Evolutionary conservation across 176 grass and related monocot genomes (phyloP).

Genomic region (Aechmea fasciata): DNA sequence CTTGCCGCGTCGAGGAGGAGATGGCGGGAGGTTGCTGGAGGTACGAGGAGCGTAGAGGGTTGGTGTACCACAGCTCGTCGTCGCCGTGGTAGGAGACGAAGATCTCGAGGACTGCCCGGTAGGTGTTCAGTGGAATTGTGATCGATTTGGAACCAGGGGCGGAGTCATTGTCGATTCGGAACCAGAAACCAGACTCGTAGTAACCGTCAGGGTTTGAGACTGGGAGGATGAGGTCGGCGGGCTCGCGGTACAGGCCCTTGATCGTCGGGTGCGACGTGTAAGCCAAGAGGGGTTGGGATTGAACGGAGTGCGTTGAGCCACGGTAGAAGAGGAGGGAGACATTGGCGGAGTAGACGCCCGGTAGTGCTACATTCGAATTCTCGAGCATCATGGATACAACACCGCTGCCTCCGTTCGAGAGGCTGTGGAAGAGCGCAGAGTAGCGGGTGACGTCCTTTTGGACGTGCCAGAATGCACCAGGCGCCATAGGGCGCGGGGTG

Average conservation of each 20-base stretch:
- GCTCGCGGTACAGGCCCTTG: slow-evolving; percentile 9
- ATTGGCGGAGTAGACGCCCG: slow-evolving; percentile 8
- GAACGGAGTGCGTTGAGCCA: background rate
- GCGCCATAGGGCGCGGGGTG: slow-evolving; percentile 7
- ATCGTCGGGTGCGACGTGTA: slow-evolving; percentile 4
- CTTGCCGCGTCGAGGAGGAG: background rate
- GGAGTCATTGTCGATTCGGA: slow-evolving; percentile 6
- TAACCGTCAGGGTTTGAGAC: slow-evolving; percentile 5
- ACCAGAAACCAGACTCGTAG: slow-evolving; percentile 8
- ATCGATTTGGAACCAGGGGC: background rate
- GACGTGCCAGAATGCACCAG: slow-evolving; percentile 9
- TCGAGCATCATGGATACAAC: slow-evolving; percentile 15
- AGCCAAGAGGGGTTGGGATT: background rate
- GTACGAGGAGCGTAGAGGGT: background rate
- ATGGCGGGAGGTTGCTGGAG: background rate
- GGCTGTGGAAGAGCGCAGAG: background rate
- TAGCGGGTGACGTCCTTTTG: slow-evolving; percentile 12
- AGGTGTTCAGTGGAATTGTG: slow-evolving; percentile 1
- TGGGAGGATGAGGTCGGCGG: slow-evolving; percentile 12
- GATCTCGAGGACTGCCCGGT: slow-evolving; percentile 13
- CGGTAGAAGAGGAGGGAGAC: slow-evolving; percentile 15
- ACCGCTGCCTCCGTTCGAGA: background rate
- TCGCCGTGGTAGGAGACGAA: slow-evolving; percentile 16
- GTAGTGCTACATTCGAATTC: background rate
- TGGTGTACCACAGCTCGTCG: slow-evolving; percentile 14